A percentile compares a stretch with the other conserved stretches of the same genome.
phyloP scores from a whole-genome alignment of 306 rosid genomes.

The Vachellia collinsii region DNA sequence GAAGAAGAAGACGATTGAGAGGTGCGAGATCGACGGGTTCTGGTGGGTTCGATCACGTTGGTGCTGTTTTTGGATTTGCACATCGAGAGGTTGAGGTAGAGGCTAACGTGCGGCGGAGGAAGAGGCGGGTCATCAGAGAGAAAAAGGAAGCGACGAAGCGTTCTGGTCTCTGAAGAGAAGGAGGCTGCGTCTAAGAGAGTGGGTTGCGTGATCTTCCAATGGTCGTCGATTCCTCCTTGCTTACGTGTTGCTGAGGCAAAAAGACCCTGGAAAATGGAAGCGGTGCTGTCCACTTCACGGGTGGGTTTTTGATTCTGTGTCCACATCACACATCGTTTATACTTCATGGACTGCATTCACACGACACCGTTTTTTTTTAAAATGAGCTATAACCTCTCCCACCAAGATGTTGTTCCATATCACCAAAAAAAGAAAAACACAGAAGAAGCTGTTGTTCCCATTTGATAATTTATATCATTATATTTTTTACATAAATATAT shows the following conservation, averaged over 20 bases:
- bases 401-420: too few species aligned
- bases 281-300: not conserved
- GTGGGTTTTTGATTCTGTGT: not conserved
- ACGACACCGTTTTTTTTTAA: not conserved
- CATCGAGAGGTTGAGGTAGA: conserved; percentile 46
- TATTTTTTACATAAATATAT: too few species aligned
- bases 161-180: not conserved
- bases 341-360: not conserved
- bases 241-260: not conserved
- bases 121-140: not conserved
- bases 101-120: conserved; percentile 8
- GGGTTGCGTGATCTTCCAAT: not conserved
- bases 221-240: not conserved
- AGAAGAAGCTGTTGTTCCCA: too few species aligned
- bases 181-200: not conserved
- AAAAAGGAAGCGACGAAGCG: not conserved
- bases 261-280: not conserved
- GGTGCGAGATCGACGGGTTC: conserved; percentile 11
- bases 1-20: not conserved
- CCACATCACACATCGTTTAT: not conserved
- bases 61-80: conserved; percentile 70
- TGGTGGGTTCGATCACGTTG: conserved; percentile 51
- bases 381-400: too few species aligned
- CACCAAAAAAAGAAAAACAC: too few species aligned
- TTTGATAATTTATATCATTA: too few species aligned